A percentile compares a stretch with the other conserved stretches of the same genome.
Conservation (phyloP, 176 grass and related monocot species). For the Musa itinerans region DNA sequence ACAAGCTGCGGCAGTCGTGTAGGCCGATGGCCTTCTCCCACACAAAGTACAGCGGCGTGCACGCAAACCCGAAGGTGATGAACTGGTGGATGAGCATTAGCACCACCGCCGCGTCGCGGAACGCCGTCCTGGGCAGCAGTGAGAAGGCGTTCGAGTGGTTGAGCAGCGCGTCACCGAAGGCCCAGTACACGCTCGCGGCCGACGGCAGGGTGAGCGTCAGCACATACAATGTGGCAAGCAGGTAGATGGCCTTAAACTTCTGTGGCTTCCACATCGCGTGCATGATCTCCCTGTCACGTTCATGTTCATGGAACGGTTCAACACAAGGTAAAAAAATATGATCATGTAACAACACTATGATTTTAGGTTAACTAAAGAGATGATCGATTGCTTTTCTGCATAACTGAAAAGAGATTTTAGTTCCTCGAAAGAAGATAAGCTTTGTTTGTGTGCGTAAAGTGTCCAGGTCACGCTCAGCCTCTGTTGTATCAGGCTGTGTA, state of each 20-base stretch:
- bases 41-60: slow-evolving; percentile 95
- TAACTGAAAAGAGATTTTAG: neutral
- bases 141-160: slow-evolving; percentile 88
- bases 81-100: slow-evolving; percentile 97
- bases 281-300: slow-evolving; percentile 76
- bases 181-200: slow-evolving; percentile 94
- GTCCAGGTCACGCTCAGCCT: neutral
- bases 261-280: slow-evolving; percentile 99
- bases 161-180: slow-evolving; percentile 82
- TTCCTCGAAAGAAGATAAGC: neutral
- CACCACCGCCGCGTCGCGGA: slow-evolving; percentile 71
- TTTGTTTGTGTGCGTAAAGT: neutral
- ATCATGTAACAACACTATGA: too few relatives aligned
- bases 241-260: slow-evolving; percentile 98
- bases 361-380: too few relatives aligned
- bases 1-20: slow-evolving; percentile 93
- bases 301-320: neutral
- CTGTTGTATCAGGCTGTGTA: neutral
- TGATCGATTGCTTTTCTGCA: too few relatives aligned
- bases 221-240: slow-evolving; percentile 83
- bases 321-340: neutral
- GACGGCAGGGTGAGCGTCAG: slow-evolving; percentile 88
- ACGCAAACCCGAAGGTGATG: slow-evolving; percentile 99
- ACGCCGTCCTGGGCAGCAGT: slow-evolving; percentile 56
- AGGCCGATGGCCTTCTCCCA: slow-evolving; percentile 98